A percentile compares a stretch with the other conserved stretches of the same genome.
Evolutionary conservation across 495 filamentous ascomycete genomes (phyloP).

Genomic region (Podospora conica): DNA sequence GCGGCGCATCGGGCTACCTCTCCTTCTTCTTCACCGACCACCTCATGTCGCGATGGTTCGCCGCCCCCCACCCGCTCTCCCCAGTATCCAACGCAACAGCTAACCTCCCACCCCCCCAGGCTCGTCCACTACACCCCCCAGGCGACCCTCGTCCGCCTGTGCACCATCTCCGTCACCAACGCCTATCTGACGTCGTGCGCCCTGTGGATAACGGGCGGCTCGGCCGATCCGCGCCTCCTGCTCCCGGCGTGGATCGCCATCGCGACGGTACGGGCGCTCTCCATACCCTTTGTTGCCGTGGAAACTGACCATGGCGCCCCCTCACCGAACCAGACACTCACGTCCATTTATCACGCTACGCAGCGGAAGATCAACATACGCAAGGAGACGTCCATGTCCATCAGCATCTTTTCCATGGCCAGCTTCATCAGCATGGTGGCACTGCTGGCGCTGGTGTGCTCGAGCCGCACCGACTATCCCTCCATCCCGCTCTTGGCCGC

Average conservation of each 20-base stretch:
- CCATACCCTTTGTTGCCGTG: slow-evolving; percentile 11
- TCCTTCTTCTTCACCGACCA: slow-evolving; percentile 89
- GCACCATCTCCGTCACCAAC: slow-evolving; percentile 72
- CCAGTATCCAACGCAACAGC: not conserved
- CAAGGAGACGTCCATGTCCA: slow-evolving; percentile 72
- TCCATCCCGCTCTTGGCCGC: slow-evolving; percentile 58
- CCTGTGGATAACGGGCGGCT: slow-evolving; percentile 67
- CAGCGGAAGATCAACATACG: slow-evolving; percentile 76
- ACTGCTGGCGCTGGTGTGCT: slow-evolving; percentile 61
- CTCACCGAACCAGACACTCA: slow-evolving; percentile 52
- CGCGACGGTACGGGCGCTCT: slow-evolving; percentile 50
- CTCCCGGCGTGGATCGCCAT: slow-evolving; percentile 83
- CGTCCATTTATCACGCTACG: slow-evolving; percentile 72
- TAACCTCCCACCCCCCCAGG: slow-evolving; percentile 35
- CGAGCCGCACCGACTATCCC: slow-evolving; percentile 57
- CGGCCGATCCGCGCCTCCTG: slow-evolving; percentile 69
- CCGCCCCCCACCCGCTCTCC: not conserved
- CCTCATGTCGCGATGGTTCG: slow-evolving; percentile 85
- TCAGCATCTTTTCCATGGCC: slow-evolving; percentile 67
- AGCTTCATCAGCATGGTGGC: slow-evolving; percentile 70
- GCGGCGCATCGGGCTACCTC: slow-evolving; percentile 74
- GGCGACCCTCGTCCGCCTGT: slow-evolving; percentile 75
- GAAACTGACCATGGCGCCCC: not conserved
- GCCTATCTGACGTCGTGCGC: slow-evolving; percentile 77
- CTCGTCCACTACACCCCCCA: slow-evolving; percentile 82